Evolutionary conservation across 805 yeast species (phyloP).

Genomic region (Pichia eremophila): DNA sequence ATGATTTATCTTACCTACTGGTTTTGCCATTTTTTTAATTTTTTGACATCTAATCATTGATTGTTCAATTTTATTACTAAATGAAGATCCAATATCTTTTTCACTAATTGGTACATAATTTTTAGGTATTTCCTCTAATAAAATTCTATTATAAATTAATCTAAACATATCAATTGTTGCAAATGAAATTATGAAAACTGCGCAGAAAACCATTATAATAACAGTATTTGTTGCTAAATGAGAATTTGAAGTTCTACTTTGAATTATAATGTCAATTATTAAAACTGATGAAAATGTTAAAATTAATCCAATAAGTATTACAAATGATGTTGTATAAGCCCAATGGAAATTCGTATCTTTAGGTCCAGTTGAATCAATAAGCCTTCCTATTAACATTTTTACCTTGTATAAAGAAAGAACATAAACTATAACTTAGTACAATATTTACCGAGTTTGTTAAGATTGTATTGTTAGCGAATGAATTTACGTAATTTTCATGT

Average conservation of each 20-base stretch:
- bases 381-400: too few relatives aligned
- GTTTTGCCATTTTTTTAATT: conserved; percentile 31
- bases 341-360: conserved; percentile 18
- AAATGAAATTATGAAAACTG: conserved; percentile 43
- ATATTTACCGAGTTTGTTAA: too few relatives aligned
- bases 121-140: conserved; percentile 70
- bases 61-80: conserved; percentile 30
- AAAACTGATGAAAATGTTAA: conserved; percentile 59
- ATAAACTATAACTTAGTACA: too few relatives aligned
- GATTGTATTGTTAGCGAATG: too few relatives aligned
- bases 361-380: too few relatives aligned
- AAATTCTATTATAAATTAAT: conserved; percentile 44
- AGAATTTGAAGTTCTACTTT: conserved; percentile 41
- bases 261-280: conserved; percentile 70
- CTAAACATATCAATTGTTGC: conserved; percentile 49
- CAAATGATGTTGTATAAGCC: conserved; percentile 37
- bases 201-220: conserved; percentile 67
- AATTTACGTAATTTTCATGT: too few relatives aligned
- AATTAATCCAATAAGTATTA: conserved; percentile 31
- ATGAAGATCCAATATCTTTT: conserved; percentile 47
- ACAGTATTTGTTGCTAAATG: conserved; percentile 67
- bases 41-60: conserved; percentile 35
- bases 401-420: too few relatives aligned
- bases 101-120: conserved; percentile 59
- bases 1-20: conserved; percentile 37